These are phyloP conservation scores for Batkoa obscura DNA, from an alignment of 371 early-diverging fungal species.

Conservation along the genomic window DNA sequence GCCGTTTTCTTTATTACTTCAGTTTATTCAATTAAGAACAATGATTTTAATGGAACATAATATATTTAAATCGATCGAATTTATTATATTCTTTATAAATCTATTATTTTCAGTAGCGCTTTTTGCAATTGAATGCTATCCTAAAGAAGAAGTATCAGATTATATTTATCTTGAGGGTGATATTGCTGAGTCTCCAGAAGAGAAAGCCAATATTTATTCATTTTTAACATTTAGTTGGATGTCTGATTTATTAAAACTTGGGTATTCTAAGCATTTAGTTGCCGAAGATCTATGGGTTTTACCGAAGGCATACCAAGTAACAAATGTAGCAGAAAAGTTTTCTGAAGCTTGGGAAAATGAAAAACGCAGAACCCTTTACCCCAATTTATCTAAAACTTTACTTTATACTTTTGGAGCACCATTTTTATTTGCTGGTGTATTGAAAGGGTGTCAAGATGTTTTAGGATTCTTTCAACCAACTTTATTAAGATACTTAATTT, in stretches of 20 bases:
- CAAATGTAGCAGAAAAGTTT: conserved; percentile 36
- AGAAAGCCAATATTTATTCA: conserved; percentile 67
- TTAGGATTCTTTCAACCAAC: conserved; percentile 73
- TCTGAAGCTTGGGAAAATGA: conserved; percentile 37
- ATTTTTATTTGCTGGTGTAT: conserved; percentile 46
- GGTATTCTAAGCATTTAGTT: conserved; percentile 47
- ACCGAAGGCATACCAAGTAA: conserved; percentile 37
- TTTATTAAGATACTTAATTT: conserved; percentile 49
- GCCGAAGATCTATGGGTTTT: conserved; percentile 66
- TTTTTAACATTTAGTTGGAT: conserved; percentile 80
- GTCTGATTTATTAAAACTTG: conserved; percentile 66
- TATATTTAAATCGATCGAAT: not conserved
- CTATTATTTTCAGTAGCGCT: not conserved
- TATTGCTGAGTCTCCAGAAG: conserved; percentile 44
- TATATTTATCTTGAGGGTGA: conserved; percentile 7
- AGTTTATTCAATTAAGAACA: conserved; percentile 4
- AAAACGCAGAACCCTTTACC: conserved; percentile 9
- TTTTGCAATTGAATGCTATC: not conserved
- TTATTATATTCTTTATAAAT: not conserved
- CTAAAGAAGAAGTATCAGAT: not conserved
- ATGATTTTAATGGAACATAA: conserved; percentile 4
- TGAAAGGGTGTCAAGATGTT: conserved; percentile 63
- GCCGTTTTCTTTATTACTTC: conserved; percentile 3
- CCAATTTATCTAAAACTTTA: conserved; percentile 49
- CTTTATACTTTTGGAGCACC: conserved; percentile 39